Evolutionary conservation across 2,329 filamentous ascomycete species (phyloP).

Genomic region (Raffaelea albimanens): DNA sequence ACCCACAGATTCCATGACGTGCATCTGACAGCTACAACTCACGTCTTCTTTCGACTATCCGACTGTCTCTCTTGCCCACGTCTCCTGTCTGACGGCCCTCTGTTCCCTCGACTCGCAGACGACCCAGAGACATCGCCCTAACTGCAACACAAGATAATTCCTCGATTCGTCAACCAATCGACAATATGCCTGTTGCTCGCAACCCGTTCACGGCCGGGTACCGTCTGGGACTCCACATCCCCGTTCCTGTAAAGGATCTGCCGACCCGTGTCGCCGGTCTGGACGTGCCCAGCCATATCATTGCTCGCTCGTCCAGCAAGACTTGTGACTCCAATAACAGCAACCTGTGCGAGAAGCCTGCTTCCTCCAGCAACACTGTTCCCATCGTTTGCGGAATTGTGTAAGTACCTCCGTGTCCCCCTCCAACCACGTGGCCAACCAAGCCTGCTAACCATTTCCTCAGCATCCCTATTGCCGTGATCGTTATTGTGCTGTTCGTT

Average conservation of each 20-base stretch:
- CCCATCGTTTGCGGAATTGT: slow-evolving; percentile 60
- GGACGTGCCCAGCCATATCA: slow-evolving; percentile 12
- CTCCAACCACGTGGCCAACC: no score
- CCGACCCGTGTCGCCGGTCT: slow-evolving; percentile 13
- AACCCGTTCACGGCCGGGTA: slow-evolving; percentile 11
- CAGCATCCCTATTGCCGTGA: slow-evolving; percentile 67
- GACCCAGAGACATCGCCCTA: no score
- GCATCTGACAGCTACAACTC: slow-evolving; percentile 1
- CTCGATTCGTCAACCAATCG: background rate
- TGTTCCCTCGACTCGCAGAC: background rate
- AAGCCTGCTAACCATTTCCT: background rate
- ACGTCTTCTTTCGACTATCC: background rate
- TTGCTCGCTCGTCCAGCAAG: slow-evolving; percentile 14
- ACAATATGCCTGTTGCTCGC: slow-evolving; percentile 11
- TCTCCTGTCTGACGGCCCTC: background rate
- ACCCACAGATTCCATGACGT: background rate
- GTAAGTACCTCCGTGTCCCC: no score
- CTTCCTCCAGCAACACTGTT: slow-evolving; percentile 43
- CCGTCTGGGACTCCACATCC: slow-evolving; percentile 18
- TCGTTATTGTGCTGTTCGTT: slow-evolving; percentile 58
- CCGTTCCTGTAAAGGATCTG: slow-evolving; percentile 1
- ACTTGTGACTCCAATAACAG: slow-evolving; percentile 14
- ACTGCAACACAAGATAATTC: background rate
- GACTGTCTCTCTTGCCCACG: background rate
- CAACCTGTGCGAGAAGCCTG: slow-evolving; percentile 51